phyloP scores from a whole-genome alignment of 352 stramenopile species.

The Globisporangium iwayamae region DNA sequence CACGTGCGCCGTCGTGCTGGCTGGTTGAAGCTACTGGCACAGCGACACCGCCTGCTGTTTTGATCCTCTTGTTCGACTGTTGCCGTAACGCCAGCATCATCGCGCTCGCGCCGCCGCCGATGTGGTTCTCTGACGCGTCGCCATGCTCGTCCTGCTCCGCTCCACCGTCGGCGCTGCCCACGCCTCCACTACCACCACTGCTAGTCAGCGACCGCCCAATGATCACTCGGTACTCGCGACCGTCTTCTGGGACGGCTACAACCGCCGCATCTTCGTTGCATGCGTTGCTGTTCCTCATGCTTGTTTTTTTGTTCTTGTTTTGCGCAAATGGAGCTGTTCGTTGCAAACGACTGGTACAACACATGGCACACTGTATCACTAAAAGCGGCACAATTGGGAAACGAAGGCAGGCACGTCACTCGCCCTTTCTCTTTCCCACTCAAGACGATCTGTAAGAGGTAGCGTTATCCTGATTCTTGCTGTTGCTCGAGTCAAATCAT shows the following conservation, averaged over 20 bases:
- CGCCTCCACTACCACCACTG: not conserved
- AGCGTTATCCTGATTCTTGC: no score
- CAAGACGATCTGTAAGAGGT: not conserved
- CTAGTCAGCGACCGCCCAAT: slow-evolving; percentile 43
- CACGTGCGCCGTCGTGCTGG: slow-evolving; percentile 10
- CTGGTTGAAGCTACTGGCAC: not conserved
- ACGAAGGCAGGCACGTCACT: not conserved
- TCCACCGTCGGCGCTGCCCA: not conserved
- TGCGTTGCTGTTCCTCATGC: not conserved
- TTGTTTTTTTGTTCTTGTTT: not conserved
- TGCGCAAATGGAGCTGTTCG: not conserved
- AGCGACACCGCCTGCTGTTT: not conserved
- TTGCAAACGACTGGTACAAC: slow-evolving; percentile 1
- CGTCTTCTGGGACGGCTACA: slow-evolving; percentile 30
- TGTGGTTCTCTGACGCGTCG: slow-evolving; percentile 3
- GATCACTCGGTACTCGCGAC: slow-evolving; percentile 50
- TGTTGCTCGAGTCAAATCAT: not conserved
- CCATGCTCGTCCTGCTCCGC: not conserved
- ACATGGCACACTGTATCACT: not conserved
- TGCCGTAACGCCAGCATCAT: slow-evolving; percentile 10
- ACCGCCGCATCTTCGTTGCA: not conserved
- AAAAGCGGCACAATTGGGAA: not conserved
- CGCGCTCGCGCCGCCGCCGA: not conserved
- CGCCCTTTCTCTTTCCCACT: not conserved
- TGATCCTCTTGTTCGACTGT: not conserved